Evolutionary conservation across 2,329 filamentous ascomycete species (phyloP), one percentile per base, ranked within the genome.

Genomic region (Aspergillus calidoustus): DNA sequence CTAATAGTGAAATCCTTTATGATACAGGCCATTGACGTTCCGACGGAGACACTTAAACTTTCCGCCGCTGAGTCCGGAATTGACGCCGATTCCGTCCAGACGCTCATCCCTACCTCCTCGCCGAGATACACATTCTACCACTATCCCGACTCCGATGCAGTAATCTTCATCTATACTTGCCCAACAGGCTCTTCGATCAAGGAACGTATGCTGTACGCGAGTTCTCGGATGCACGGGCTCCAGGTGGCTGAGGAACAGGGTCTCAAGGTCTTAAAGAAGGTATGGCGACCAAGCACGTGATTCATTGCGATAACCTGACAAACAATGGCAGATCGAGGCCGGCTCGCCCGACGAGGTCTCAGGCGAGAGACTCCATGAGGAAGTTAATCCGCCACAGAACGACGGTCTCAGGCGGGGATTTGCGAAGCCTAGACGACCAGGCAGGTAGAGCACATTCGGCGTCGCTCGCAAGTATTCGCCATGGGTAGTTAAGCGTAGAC

Each of bases 91-190:
- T 73, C 77, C 7, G 77, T 89, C 19, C 74, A 80, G 2, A 68
- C 67, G 7, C 71, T 76, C 2, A 85, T 89, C 57, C 82, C 84
- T 15, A 60, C 77, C 11, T 78, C 79, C 44, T 84, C 86, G 65
- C 87, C 87, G 13, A 78, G 85, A 59, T 89, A 88, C 71, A 81
- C 82, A 4, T 88, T 89, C 69, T 89, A 88, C 74, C 80, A 83
- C 55, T 82, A 86, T 64, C 77, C 79, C 6, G 76, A 78, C 38
- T 79, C 79, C 13, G 74, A 77, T 7, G 71, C 75, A 2, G 79
- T 88, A 13, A 74, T 89, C 23, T 89, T 89, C 74, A 83, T 89
- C 61, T 89, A 88, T 70, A 88, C 87, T 22, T 89, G 87, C 72
- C 87, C 87, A 13, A 81, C 82, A 0, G 79, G 71, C 13, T 85